A percentile compares a stretch with the other conserved stretches of the same genome.
phyloP scores from a whole-genome alignment of 345 rosid genomes.

The Fremontodendron californicum region DNA sequence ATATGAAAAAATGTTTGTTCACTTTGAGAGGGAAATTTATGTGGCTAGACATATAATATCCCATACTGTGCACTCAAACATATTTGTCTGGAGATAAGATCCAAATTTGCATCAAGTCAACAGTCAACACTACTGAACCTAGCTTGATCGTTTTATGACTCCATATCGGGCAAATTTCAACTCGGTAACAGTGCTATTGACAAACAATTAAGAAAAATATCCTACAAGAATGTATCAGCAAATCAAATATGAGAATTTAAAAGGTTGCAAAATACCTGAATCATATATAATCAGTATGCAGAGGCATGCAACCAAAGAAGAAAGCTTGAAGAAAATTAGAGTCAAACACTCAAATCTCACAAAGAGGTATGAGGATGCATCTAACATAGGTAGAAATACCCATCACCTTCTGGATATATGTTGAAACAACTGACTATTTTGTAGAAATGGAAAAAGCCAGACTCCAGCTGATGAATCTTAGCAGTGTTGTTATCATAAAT shows the following conservation, averaged over 20 bases:
- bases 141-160: neutral
- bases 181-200: neutral
- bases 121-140: too few species aligned
- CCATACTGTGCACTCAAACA: neutral
- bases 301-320: neutral
- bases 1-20: neutral
- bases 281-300: neutral
- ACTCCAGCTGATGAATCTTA: too few species aligned
- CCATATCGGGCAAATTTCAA: neutral
- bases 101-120: neutral
- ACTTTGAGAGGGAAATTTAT: neutral
- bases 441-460: neutral
- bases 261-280: neutral
- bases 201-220: neutral
- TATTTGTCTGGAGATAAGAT: neutral
- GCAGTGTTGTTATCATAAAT: too few species aligned
- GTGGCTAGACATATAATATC: neutral
- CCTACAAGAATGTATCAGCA: neutral
- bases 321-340: neutral
- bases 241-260: neutral
- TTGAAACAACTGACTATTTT: neutral
- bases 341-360: neutral
- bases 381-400: neutral
- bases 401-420: neutral
- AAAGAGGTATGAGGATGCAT: neutral